Base-by-base conservation (phyloP, 495 filamentous ascomycete species). In the Aspergillus ostianus region DNA sequence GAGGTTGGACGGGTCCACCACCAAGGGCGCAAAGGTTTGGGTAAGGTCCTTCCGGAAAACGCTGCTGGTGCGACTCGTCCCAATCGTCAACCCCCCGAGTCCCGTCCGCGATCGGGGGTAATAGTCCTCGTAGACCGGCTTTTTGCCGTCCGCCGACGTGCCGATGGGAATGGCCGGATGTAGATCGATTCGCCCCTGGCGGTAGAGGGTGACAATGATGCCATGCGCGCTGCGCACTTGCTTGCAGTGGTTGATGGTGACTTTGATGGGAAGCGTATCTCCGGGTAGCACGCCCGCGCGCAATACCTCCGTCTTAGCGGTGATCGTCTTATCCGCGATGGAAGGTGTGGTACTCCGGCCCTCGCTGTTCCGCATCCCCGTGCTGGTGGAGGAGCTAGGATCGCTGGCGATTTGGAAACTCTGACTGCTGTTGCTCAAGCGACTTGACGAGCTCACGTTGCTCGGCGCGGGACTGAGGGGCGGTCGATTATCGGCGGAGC, bases 1-100 rank as follows among this genome's bases (percentile, higher is more conserved):
- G 57, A 97, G 81, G n/a, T 84, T 90, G 17, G 71, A 75, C 1
- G 91, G 92, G 62, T 98, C 87, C 23, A 98, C 84, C 49, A 95
- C 89, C 27, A 98, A 76, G 5, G 95, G 92, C 7, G 87, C 85
- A 63, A 95, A 90, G 0, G 87, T 87, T 64, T 98, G 94, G 8
- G 88, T 86, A 0, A 98, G 76, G 67, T 98, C 94, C 69, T 98
- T 97, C 48, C 95, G 89, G 67, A 96, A 98, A 21, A 92, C 81
- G 67, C 93, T 92, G 67, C 84, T 92, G 10, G 90, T 89, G 15
- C 90, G 89, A 29, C 87, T 86, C 5, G 90, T 90, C 2, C 90
- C 88, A 32, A 96, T 77, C 1, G 92, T 94, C 20, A 96, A 79
- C 9, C 89, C 92, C 6, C 87, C 90, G 20, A 94, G 84, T 1